Evolutionary conservation across 257 asterid genomes (phyloP).

Genomic region (Leonotis leonurus): DNA sequence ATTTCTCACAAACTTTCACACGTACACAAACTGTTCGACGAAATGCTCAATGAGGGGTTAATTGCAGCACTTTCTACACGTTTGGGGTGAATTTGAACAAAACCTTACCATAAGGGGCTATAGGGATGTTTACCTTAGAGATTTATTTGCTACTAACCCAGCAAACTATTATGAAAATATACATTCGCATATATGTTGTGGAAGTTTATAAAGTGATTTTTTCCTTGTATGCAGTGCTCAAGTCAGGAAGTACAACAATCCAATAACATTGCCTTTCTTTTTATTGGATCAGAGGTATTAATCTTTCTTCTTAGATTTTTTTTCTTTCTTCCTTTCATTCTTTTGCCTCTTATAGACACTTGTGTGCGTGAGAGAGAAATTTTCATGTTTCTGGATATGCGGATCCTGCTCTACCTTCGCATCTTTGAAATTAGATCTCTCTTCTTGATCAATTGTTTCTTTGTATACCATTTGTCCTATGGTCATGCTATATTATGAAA

Average conservation of each 20-base stretch:
- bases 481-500: slow-evolving; percentile 7
- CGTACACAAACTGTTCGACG: no score
- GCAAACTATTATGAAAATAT: background rate
- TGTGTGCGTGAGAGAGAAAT: background rate
- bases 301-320: slow-evolving; percentile 1
- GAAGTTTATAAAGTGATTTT: background rate
- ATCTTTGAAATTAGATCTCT: background rate
- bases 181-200: background rate
- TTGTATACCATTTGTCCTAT: slow-evolving; percentile 1
- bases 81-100: no score
- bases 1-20: no score
- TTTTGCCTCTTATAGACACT: background rate
- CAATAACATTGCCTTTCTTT: slow-evolving; percentile 67
- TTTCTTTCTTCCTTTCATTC: background rate
- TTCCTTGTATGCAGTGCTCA: slow-evolving; percentile 58
- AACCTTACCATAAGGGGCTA: no score
- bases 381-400: background rate
- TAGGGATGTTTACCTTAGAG: no score
- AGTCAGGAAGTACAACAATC: slow-evolving; percentile 41
- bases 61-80: no score
- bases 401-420: background rate
- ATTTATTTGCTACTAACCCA: no score
- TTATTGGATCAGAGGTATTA: slow-evolving; percentile 76
- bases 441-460: background rate
- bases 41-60: no score